Percentiles rank a stretch among this genome's conserved stretches.
Evolutionary conservation across 441 rosid species (phyloP).

Genomic region (Erodium trifolium): DNA sequence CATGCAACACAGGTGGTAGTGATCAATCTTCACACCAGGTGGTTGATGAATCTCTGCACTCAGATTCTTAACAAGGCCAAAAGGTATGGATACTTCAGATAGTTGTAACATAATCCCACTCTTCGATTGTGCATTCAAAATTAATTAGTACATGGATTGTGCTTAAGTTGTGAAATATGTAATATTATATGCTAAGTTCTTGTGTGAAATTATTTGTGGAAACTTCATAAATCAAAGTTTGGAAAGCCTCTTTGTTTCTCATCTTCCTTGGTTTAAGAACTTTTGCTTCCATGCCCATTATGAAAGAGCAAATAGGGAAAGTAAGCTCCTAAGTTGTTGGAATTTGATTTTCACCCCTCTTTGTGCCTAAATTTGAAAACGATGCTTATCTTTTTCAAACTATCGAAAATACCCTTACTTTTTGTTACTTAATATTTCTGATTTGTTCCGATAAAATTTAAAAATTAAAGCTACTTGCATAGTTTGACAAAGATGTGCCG

Average conservation of each 20-base stretch:
- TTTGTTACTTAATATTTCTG: too few species aligned
- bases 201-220: neutral
- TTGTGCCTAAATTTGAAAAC: too few species aligned
- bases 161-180: conserved; percentile 5
- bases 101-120: conserved; percentile 2
- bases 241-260: neutral
- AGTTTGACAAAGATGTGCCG: too few species aligned
- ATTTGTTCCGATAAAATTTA: too few species aligned
- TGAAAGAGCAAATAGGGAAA: too few species aligned
- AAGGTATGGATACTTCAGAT: neutral
- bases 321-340: too few species aligned
- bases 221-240: neutral
- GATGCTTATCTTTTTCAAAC: too few species aligned
- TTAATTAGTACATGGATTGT: neutral
- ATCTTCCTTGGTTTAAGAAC: neutral
- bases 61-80: neutral
- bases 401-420: too few species aligned
- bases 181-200: neutral
- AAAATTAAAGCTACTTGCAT: too few species aligned
- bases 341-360: too few species aligned
- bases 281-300: too few species aligned
- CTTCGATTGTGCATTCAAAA: neutral
- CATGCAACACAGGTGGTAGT: neutral
- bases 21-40: neutral
- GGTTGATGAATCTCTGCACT: neutral